A percentile compares a stretch with the other conserved stretches of the same genome.
phyloP scores from a whole-genome alignment of 2,329 filamentous ascomycete species.

The Scedosporium dehoogii region DNA sequence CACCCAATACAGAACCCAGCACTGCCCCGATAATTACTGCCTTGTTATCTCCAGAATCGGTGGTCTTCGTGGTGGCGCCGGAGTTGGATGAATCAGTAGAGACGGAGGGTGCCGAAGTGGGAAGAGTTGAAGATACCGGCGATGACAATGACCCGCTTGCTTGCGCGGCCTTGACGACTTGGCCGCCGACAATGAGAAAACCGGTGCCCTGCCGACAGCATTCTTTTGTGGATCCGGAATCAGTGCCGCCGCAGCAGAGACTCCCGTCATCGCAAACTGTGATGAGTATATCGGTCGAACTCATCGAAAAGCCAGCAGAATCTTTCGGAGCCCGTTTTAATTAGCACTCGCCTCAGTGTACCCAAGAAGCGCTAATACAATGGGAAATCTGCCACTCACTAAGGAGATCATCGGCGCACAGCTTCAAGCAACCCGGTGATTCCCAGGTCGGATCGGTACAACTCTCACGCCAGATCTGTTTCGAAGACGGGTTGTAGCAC shows the following conservation, averaged over 20 bases:
- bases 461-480: slow-evolving; percentile 12
- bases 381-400: neutral
- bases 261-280: neutral
- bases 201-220: neutral
- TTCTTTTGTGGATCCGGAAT: neutral
- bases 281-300: neutral
- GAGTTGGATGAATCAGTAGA: neutral
- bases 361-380: neutral
- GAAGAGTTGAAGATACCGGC: neutral
- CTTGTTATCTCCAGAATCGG: neutral
- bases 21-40: neutral
- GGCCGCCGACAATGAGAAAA: neutral
- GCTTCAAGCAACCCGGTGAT: slow-evolving; percentile 12
- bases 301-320: neutral
- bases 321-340: neutral
- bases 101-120: neutral
- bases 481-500: slow-evolving; percentile 4
- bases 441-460: slow-evolving; percentile 16
- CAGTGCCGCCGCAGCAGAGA: neutral
- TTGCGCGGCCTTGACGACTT: neutral
- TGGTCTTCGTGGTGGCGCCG: neutral
- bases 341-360: no score
- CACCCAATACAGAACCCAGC: neutral
- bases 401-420: slow-evolving; percentile 8
- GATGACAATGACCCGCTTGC: neutral